These are phyloP conservation scores for Usnea hakonensis DNA, from an alignment of 495 filamentous ascomycete genomes.

Conservation along the genomic window DNA sequence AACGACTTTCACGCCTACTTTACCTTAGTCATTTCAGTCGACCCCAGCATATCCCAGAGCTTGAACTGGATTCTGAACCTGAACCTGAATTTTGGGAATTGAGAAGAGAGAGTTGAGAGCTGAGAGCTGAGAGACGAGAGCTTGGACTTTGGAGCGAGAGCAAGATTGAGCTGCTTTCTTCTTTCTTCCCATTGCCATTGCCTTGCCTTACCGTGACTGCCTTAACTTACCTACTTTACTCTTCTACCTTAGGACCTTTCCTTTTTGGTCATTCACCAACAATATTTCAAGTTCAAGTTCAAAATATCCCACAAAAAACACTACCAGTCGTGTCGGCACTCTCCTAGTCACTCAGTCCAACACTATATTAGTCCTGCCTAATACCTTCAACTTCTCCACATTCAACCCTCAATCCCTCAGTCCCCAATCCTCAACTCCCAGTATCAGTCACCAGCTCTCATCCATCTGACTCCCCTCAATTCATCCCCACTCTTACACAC, in stretches of 20 bases:
- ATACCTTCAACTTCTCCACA: not conserved
- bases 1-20: too few species aligned
- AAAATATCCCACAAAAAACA: constrained; percentile 1
- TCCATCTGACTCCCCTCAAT: not conserved
- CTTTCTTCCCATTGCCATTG: not conserved
- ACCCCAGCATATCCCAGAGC: too few species aligned
- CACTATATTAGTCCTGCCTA: not conserved
- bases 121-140: too few species aligned
- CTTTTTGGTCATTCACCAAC: not conserved
- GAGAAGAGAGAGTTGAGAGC: too few species aligned
- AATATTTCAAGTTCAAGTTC: not conserved
- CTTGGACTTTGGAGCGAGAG: not conserved
- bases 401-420: not conserved
- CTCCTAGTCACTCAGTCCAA: not conserved
- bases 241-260: too few species aligned
- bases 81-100: too few species aligned
- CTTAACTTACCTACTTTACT: too few species aligned
- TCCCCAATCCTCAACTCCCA: not conserved
- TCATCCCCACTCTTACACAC: not conserved
- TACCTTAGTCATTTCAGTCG: too few species aligned
- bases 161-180: not conserved
- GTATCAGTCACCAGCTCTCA: too few species aligned
- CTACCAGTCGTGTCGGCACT: constrained; percentile 1
- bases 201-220: too few species aligned
- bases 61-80: too few species aligned